Evolutionary conservation across 805 yeast species (phyloP).

Genomic region (Cyberlindnera meyerae): DNA sequence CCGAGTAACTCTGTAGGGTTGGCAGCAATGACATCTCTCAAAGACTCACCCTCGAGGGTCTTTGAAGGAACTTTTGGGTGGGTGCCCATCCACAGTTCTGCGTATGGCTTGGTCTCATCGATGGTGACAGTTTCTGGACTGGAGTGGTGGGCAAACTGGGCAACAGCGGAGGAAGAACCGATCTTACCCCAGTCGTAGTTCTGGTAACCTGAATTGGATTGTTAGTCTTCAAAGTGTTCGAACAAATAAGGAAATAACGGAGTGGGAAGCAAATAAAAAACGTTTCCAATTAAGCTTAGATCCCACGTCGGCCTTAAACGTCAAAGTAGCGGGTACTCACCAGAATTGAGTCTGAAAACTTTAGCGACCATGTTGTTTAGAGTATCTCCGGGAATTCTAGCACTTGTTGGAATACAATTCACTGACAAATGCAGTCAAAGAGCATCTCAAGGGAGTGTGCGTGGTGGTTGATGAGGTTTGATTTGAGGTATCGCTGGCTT

Average conservation of each 20-base stretch:
- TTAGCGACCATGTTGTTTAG: constrained; percentile 31
- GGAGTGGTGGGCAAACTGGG: constrained; percentile 73
- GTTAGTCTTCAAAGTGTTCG: no score
- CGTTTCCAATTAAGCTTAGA: no score
- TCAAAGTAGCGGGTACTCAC: constrained; percentile 20
- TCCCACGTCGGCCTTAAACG: no score
- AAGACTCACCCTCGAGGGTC: constrained; percentile 44
- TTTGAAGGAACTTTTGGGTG: constrained; percentile 89
- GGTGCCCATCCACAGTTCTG: constrained; percentile 99
- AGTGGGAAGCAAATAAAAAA: no score
- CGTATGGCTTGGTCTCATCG: constrained; percentile 81
- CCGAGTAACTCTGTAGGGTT: constrained; percentile 61
- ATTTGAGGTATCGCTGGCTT: not conserved
- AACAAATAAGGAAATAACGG: no score
- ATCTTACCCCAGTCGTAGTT: constrained; percentile 87
- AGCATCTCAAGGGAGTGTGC: not conserved
- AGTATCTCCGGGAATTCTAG: not conserved
- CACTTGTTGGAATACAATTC: not conserved
- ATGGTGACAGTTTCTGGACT: constrained; percentile 51
- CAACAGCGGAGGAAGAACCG: constrained; percentile 83
- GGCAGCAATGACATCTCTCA: constrained; percentile 61
- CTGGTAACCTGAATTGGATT: constrained; percentile 71
- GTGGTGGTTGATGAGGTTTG: not conserved
- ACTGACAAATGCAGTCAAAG: constrained; percentile 11
- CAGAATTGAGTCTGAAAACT: constrained; percentile 38